Conservation (phyloP, 1,284 basidiomycete genomes). For the Irpex sp. region DNA sequence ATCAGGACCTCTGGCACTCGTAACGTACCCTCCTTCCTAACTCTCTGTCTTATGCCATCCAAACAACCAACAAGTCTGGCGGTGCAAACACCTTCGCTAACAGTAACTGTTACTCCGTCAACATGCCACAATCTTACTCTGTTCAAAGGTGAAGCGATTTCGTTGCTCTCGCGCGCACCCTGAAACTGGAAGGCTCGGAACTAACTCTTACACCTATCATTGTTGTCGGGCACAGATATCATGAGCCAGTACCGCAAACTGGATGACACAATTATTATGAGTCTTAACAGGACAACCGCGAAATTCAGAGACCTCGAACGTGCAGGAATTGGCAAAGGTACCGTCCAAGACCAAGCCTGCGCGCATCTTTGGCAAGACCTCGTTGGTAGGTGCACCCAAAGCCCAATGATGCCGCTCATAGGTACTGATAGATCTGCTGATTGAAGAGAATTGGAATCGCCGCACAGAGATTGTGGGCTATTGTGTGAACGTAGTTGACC, state of each 20-base stretch:
- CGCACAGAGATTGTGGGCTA: constrained; percentile 77
- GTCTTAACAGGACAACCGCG: constrained; percentile 80
- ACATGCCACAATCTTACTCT: constrained; percentile 79
- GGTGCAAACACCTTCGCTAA: constrained; percentile 57
- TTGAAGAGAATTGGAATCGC: constrained; percentile 78
- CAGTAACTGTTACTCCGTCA: constrained; percentile 60
- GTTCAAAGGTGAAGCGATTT: constrained; percentile 67
- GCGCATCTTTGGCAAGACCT: constrained; percentile 79
- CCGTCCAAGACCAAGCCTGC: constrained; percentile 72
- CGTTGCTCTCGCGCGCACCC: background rate
- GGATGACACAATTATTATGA: constrained; percentile 82
- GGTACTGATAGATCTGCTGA: constrained; percentile 4
- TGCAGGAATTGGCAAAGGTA: constrained; percentile 37
- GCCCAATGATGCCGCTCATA: constrained; percentile 6
- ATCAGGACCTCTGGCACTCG: constrained; percentile 17
- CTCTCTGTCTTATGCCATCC: constrained; percentile 37
- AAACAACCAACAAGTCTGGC: constrained; percentile 58
- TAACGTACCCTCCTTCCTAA: background rate
- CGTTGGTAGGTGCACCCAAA: constrained; percentile 52
- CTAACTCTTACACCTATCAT: background rate
- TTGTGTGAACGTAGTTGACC: constrained; percentile 71
- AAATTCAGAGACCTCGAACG: constrained; percentile 74
- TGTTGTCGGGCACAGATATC: constrained; percentile 51
- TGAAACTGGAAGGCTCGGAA: background rate
- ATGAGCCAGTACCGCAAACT: constrained; percentile 82